Base-by-base conservation (phyloP, 805 yeast genomes). In the Metschnikowia shivogae region DNA sequence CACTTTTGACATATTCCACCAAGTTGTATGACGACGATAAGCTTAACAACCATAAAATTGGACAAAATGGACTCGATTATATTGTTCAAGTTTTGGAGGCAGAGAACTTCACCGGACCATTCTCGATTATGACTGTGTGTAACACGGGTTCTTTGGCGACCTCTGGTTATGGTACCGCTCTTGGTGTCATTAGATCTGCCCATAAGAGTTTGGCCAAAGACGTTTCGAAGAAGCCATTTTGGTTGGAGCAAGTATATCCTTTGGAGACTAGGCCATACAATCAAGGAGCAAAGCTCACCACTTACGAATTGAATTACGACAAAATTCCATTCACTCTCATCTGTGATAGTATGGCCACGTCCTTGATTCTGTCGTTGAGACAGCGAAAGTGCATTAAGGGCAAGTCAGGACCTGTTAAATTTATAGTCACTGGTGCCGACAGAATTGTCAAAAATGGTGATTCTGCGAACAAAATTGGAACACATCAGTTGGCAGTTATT, bases 91-190 rank as follows among this genome's bases (percentile, higher is more conserved):
- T 65, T 22, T 66, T 84, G 52, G 55, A 61, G 14, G 51, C 63
- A 13, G 78, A 81, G 49, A 66, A 71, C 4, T 81, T 78, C 55
- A 59, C 63, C 14, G 88, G 85, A 10, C 83, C 84, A 4, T 82
- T 89, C 60, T 79, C 95, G 1, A 90, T 89, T 3, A 67, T 93
- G 60, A 92, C 98, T 1, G 87, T 93, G 45, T 92, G 99, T 66
- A 92, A 92, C 66, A 92, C 99, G 0, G 99, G 99, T 0, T 88
- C 97, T 0, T 72, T 92, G 47, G 99, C 99, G 1, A 92, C 99
- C 1, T 88, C 98, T 4, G 98, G 98, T 2, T 92, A 89, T 61
- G 99, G 99, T 27, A 92, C 99, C 5, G 98, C 98, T 0, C 73
- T 92, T 27, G 98, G 99, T 11, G 87, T 93, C 20, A 81, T 92